phyloP scores from a whole-genome alignment of 345 rosid genomes.

The Aquilaria sinensis region DNA sequence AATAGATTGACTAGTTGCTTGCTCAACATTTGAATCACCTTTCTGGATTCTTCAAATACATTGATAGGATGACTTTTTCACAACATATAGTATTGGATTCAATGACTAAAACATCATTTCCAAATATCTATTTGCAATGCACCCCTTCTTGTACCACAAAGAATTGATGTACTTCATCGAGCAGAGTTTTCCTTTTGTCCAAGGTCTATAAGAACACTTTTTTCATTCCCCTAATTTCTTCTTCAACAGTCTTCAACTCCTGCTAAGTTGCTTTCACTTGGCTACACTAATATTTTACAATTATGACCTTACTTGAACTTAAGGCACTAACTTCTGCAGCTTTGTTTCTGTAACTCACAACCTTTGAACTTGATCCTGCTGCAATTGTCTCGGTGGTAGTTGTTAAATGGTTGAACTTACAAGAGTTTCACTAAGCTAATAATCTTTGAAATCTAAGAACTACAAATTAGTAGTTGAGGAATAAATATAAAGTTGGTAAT shows the following conservation, averaged over 20 bases:
- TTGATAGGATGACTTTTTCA: too few relatives aligned
- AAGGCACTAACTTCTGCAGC: conserved; percentile 3
- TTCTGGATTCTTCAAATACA: too few relatives aligned
- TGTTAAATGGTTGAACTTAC: background rate
- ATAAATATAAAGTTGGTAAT: too few relatives aligned
- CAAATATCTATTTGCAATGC: too few relatives aligned
- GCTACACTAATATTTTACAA: conserved; percentile 3
- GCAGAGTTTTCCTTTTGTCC: conserved; percentile 27
- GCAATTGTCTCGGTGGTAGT: background rate
- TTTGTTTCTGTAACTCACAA: background rate
- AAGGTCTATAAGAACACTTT: conserved; percentile 22
- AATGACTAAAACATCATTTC: too few relatives aligned
- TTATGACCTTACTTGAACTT: conserved; percentile 9
- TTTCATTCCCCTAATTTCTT: conserved; percentile 29
- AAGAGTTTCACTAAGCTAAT: background rate
- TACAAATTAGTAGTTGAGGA: too few relatives aligned
- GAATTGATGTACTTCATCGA: conserved; percentile 28
- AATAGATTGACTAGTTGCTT: too few relatives aligned
- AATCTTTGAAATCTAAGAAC: too few relatives aligned
- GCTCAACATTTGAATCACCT: too few relatives aligned
- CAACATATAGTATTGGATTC: too few relatives aligned
- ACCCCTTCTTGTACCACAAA: too few relatives aligned
- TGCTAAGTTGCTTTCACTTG: conserved; percentile 18
- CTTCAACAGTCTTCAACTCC: conserved; percentile 36
- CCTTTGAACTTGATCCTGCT: conserved; percentile 1